Base-by-base conservation (phyloP, 2,329 filamentous ascomycete genomes). In the Colletotrichum tofieldiae region DNA sequence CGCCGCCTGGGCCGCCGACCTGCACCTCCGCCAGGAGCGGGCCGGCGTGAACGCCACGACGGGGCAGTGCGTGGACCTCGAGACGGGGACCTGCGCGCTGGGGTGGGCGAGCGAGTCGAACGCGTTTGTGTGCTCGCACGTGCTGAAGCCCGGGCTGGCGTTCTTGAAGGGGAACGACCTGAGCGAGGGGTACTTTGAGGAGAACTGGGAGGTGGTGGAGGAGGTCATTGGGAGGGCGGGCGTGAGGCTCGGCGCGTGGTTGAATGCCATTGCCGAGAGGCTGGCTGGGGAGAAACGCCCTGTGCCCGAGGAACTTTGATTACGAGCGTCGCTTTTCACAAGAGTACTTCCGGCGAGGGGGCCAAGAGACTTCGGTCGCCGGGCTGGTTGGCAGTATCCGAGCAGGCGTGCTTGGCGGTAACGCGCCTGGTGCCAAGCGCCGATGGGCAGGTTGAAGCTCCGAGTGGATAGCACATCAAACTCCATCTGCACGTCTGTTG, bases 161-260 rank as follows among this genome's bases (percentile, higher is more conserved):
- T 73, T 68, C 58, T 45, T 73, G 16, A 67, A 56, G 61, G 29
- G 47, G 7, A 45, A 71, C 23, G 71, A 73, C 18, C 26, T 73
- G 37, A 73, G 71, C 62, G 67, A 71, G 62, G 58, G 39, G n/a
- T 73, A 73, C 43, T 73, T 45, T n/a, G 67, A 73, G 14, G 67
- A 67, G 35, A 67, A 52, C n/a, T 71, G 67, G 67, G 67, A 71
- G 58, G 62, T 73, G 12, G 71, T 73, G 11, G 71, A 73, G n/a
- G 67, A 71, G 23, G 61, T 67, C 8, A 71, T 73, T 20, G 71
- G 71, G 5, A 66, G 54, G 18, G 71, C 71, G 11, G 71, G 71
- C 6, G 62, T 73, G 29, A 66, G 71, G 43, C 62, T 73, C 5
- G 71, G 67, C 18, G 71, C 71, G 4, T 73, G 71, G 71, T 35